These are phyloP conservation scores for Colletotrichum orbiculare DNA, from an alignment of 2,329 filamentous ascomycete genomes.

Conservation along the genomic window DNA sequence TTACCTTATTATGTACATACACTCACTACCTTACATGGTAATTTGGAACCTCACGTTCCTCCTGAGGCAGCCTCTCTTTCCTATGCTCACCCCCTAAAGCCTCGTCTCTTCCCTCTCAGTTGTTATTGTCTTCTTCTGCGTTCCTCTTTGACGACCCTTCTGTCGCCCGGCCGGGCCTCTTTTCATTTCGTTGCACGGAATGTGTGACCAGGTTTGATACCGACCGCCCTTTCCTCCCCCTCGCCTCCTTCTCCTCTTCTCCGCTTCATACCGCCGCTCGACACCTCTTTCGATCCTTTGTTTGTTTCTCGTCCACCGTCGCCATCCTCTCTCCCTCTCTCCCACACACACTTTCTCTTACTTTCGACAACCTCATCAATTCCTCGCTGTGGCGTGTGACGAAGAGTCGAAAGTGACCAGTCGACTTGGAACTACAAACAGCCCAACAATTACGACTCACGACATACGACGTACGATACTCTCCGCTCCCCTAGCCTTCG, in stretches of 20 bases:
- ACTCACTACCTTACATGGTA: too few relatives aligned
- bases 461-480: too few relatives aligned
- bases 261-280: conserved; percentile 26
- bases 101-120: conserved; percentile 2
- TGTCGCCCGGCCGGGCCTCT: conserved; percentile 17
- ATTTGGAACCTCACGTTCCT: neutral
- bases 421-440: too few relatives aligned
- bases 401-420: too few relatives aligned
- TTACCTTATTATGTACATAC: too few relatives aligned
- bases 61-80: neutral
- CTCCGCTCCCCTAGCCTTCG: too few relatives aligned
- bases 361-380: neutral
- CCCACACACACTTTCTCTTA: neutral
- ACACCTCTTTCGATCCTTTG: conserved; percentile 12
- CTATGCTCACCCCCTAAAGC: conserved; percentile 19
- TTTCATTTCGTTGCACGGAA: conserved; percentile 30
- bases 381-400: too few relatives aligned
- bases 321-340: neutral
- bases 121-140: neutral
- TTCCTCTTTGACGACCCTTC: conserved; percentile 10
- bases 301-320: conserved; percentile 10
- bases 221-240: neutral
- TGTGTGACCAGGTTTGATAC: conserved; percentile 28
- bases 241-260: conserved; percentile 5
- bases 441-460: too few relatives aligned